Evolutionary conservation across 768 basidiomycete species (phyloP), one percentile per base, ranked within the genome.

Genomic region (Suillus occidentalis): DNA sequence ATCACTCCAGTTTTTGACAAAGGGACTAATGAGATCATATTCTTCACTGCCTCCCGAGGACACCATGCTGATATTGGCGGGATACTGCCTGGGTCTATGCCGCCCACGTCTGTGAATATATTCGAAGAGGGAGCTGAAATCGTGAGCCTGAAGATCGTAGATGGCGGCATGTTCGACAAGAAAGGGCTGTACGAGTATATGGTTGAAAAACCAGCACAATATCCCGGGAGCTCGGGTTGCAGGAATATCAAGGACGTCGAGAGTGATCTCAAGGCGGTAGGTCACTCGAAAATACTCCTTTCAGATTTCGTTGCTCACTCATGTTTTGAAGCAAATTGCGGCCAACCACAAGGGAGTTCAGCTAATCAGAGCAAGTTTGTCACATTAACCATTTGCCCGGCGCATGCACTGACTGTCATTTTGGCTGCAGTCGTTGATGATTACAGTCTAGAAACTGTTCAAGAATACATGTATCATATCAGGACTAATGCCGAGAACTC

Each of bases 61-160:
- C 95, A 98, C 74, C 95, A 97, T 76, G 94, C 94, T 5, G 95
- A 97, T 78, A 92, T 95, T 66, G 94, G 95, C 2, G 95, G 95
- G 0, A 95, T 97, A 67, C 82, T 94, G 3, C 94, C 95, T 7
- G 94, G 93, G 1, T 95, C 92, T 43, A 99, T 98, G 96, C 96
- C 96, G 0, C 95, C 97, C 0, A 95, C 93, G 2, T 91, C 90
- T 13, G 89, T 90, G 68, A 94, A 86, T 66, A 90, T 97, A 52
- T 96, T 92, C 71, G 92, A 99, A 75, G 96, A 99, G 75, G 96
- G 96, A 22, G 97, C 96, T 0, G 86, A 95, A 71, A 90, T 98
- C 60, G 85, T 89, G 69, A 90, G 90, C 73, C 93, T 97, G 84
- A 97, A 96, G 77, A 88, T 99, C 65, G 96, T 99, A 9, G 82